Evolutionary conservation across 768 basidiomycete genomes (phyloP), one percentile per base, ranked within the genome.

Genomic region (Chalciporus piperatus): DNA sequence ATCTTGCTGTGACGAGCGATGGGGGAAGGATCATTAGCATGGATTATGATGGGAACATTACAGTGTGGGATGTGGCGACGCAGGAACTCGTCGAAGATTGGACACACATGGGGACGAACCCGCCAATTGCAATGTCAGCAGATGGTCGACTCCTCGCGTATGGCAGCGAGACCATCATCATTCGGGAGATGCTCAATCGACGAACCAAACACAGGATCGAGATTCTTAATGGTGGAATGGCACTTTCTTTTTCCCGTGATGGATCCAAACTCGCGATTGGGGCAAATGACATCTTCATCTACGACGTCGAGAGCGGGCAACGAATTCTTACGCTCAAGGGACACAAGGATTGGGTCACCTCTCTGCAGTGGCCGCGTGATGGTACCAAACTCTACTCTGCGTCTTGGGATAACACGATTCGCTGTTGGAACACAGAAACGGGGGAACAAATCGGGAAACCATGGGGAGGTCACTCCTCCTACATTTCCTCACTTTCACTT

Each of bases 281-380:
- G 27, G 37, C 28, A 30, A 14, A 45, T 12, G 13, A 11, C 27
- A 35, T 50, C 41, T 12, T 6, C 8, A n/a, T 50, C 12, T 47
- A 41, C 14, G 23, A 44, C 12, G n/a, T 40, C 2, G 19, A 27
- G 11, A 43, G 27, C 10, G 41, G 51, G 2, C 25, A 17, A n/a
- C 27, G 41, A 12, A 9, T 41, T 32, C 19, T 11, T 23, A 32
- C 47, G 16, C 25, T 53, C 16, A 14, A 19, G 5, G 37, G 13
- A 25, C 33, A 37, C 27, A 1, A 19, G 1, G 12, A 20, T 40
- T 41, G 8, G 7, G 10, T 13, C 11, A 12, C 12, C 12, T 25
- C 20, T 23, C 7, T 57, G 13, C 4, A 43, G 14, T 57, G 56
- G 52, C 44, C 56, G 14, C 41, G 16, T 3, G 56, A 54, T 32